These are phyloP conservation scores for Fraxinus xanthoxyloides DNA, from an alignment of 305 asterid species.

Conservation along the genomic window DNA sequence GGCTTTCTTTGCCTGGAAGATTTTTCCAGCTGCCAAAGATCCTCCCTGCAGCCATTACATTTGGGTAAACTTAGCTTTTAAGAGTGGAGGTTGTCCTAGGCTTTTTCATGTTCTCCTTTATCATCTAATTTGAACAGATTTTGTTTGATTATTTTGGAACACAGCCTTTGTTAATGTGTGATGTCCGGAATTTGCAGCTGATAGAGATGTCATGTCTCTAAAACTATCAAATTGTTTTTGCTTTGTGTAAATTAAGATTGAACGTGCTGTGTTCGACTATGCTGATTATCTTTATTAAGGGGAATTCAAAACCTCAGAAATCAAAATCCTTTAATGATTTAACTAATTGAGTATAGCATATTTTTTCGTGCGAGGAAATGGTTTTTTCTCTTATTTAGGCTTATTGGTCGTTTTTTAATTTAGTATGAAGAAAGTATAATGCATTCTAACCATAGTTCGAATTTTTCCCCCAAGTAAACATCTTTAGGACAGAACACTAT, in stretches of 20 bases:
- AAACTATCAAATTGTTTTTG: background rate
- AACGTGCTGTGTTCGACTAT: background rate
- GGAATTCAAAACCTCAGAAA: background rate
- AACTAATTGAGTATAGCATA: background rate
- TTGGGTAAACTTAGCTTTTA: background rate
- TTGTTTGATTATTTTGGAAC: background rate
- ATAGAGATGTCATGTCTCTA: background rate
- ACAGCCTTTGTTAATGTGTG: background rate
- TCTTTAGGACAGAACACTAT: background rate
- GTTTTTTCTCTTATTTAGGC: background rate
- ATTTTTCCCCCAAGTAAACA: background rate
- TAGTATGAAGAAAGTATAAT: background rate
- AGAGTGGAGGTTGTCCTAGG: background rate
- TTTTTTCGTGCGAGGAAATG: background rate
- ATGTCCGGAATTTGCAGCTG: background rate
- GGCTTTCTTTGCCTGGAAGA: background rate
- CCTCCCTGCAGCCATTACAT: background rate
- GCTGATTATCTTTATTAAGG: background rate
- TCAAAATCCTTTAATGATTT: background rate
- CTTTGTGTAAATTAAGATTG: background rate
- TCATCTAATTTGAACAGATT: background rate
- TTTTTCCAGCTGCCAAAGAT: background rate
- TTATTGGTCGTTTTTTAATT: background rate
- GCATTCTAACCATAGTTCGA: background rate
- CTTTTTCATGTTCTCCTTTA: background rate